A percentile compares a stretch with the other conserved stretches of the same genome.
phyloP scores from a whole-genome alignment of 2,329 filamentous ascomycete species.

The Dothistroma pini region DNA sequence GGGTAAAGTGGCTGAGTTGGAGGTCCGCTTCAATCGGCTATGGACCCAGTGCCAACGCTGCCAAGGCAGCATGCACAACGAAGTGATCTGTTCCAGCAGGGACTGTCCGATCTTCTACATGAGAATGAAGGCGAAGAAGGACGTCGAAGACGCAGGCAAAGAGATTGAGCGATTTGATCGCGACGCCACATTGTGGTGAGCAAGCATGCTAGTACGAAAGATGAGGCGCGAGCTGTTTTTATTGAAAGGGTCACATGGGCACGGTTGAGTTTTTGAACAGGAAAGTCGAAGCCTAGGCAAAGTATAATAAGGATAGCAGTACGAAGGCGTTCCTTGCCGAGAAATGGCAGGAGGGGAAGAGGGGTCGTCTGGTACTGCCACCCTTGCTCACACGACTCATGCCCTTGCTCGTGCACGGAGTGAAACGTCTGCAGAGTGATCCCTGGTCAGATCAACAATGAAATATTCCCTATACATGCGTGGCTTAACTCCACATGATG shows the following conservation, averaged over 20 bases:
- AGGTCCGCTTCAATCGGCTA: conserved; percentile 84
- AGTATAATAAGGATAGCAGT: not conserved
- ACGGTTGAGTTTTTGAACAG: not conserved
- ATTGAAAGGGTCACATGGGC: not conserved
- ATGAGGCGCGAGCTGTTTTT: conserved; percentile 8
- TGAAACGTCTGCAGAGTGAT: not conserved
- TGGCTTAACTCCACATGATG: not conserved
- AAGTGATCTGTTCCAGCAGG: conserved; percentile 93
- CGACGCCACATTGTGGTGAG: conserved; percentile 67
- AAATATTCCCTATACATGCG: not conserved
- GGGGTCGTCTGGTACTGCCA: not conserved
- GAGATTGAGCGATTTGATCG: conserved; percentile 87
- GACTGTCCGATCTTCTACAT: conserved; percentile 99
- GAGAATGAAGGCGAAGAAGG: conserved; percentile 99
- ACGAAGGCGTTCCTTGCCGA: not conserved
- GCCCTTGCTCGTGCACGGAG: conserved; percentile 2
- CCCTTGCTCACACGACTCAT: not conserved
- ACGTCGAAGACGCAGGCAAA: conserved; percentile 90
- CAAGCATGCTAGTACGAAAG: not conserved
- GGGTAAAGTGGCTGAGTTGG: conserved; percentile 82
- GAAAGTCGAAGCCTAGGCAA: not conserved
- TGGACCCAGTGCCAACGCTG: conserved; percentile 99
- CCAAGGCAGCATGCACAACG: conserved; percentile 95
- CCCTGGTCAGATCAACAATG: not conserved
- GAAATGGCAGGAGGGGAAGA: not conserved